Conservation (phyloP, 805 yeast species). For the Wickerhamiella siamensis region DNA sequence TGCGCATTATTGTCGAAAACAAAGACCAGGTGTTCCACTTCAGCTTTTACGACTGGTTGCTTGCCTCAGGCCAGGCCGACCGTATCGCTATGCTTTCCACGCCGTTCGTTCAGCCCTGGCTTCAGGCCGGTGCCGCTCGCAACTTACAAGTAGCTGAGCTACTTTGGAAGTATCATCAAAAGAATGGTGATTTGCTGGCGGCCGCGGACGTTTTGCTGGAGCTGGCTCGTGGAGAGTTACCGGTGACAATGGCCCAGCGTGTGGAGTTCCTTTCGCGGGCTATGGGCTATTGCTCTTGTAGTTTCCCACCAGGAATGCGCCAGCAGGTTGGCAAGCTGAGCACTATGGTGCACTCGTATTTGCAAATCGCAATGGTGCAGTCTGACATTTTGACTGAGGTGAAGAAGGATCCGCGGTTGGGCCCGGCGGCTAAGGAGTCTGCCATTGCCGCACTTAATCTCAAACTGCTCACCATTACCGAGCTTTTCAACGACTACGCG, state of each 20-base stretch:
- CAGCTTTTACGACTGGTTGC: slow-evolving; percentile 85
- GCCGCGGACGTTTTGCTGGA: slow-evolving; percentile 75
- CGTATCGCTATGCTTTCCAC: slow-evolving; percentile 69
- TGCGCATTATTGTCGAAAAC: slow-evolving; percentile 56
- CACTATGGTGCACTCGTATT: slow-evolving; percentile 56
- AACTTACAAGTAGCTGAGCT: slow-evolving; percentile 66
- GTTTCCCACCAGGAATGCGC: slow-evolving; percentile 58
- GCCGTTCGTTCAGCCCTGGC: slow-evolving; percentile 61
- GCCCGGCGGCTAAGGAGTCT: slow-evolving; percentile 31
- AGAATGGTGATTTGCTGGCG: slow-evolving; percentile 56
- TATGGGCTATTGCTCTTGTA: slow-evolving; percentile 80
- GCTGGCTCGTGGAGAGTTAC: slow-evolving; percentile 58
- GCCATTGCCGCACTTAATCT: slow-evolving; percentile 44
- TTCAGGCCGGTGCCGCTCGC: slow-evolving; percentile 35
- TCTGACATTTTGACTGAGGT: slow-evolving; percentile 37
- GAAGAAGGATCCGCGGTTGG: slow-evolving; percentile 17
- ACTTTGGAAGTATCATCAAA: slow-evolving; percentile 80
- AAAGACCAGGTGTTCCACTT: slow-evolving; percentile 81
- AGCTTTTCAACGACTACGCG: slow-evolving; percentile 71
- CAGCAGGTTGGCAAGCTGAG: slow-evolving; percentile 64
- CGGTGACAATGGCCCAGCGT: slow-evolving; percentile 52
- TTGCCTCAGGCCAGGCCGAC: slow-evolving; percentile 60
- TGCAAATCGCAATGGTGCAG: slow-evolving; percentile 79
- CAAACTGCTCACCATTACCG: slow-evolving; percentile 56
- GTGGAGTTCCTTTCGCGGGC: slow-evolving; percentile 85